Evolutionary conservation across 305 asterid species (phyloP).

Genomic region (Fraxinus ornus): DNA sequence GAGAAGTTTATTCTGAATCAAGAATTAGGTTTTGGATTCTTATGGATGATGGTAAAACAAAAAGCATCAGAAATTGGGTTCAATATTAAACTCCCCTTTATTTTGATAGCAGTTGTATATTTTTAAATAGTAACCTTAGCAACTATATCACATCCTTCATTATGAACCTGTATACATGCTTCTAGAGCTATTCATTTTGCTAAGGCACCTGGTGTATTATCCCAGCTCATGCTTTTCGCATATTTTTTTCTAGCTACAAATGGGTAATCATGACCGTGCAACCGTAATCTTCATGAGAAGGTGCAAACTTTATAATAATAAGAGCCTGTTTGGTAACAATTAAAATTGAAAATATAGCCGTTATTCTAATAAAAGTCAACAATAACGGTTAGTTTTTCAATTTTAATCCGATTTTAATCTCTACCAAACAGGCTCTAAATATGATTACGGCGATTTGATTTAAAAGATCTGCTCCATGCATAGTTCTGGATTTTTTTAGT

Average conservation of each 20-base stretch:
- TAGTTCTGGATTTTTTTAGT: neutral
- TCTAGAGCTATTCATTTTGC: neutral
- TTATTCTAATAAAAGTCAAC: too few relatives aligned
- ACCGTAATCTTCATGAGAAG: neutral
- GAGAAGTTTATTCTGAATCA: constrained; percentile 1
- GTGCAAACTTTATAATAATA: neutral
- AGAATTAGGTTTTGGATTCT: constrained; percentile 15
- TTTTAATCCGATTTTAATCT: too few relatives aligned
- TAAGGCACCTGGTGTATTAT: neutral
- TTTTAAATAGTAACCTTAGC: neutral
- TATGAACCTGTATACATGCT: neutral
- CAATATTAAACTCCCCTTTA: neutral
- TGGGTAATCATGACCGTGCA: neutral
- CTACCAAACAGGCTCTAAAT: neutral
- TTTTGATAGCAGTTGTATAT: neutral
- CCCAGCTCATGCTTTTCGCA: neutral
- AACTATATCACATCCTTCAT: neutral
- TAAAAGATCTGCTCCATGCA: neutral
- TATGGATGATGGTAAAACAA: neutral
- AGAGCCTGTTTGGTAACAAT: too few relatives aligned
- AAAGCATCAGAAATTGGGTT: neutral
- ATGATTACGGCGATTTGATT: neutral
- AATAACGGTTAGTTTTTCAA: too few relatives aligned
- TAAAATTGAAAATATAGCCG: too few relatives aligned
- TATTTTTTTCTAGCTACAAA: neutral